Conservation (phyloP, 2,329 filamentous ascomycete genomes). For the Neofusicoccum ribis region DNA sequence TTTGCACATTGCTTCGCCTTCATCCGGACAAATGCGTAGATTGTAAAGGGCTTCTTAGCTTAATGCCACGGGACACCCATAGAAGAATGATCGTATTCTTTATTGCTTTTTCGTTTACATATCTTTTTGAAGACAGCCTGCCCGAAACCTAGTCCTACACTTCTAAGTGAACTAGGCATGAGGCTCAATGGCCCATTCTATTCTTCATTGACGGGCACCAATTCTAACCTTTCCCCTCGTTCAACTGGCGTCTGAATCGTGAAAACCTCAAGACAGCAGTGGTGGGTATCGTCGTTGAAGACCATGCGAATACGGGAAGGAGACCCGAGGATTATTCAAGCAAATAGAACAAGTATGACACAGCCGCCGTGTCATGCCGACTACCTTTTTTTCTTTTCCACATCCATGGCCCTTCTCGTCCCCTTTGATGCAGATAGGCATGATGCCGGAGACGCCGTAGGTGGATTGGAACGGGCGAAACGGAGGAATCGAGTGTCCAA, state of each 20-base stretch:
- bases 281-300: constrained; percentile 22
- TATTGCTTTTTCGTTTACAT: neutral
- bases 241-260: neutral
- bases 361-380: neutral
- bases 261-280: constrained; percentile 1
- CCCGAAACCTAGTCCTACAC: neutral
- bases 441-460: neutral
- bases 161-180: neutral
- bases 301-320: constrained; percentile 3
- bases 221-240: neutral
- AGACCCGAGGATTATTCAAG: neutral
- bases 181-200: neutral
- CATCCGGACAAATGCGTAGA: too few species aligned
- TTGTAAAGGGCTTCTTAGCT: too few species aligned
- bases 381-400: neutral
- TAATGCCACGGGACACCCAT: neutral
- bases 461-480: neutral
- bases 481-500: neutral
- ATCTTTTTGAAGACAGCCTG: neutral
- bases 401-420: neutral
- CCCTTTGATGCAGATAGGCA: neutral
- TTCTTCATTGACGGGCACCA: neutral
- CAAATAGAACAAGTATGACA: neutral
- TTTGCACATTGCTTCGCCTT: too few species aligned
- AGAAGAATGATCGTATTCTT: neutral